A percentile compares a stretch with the other conserved stretches of the same genome.
phyloP scores from a whole-genome alignment of 2,329 filamentous ascomycete species.

The Xylariomycetidae sp. region DNA sequence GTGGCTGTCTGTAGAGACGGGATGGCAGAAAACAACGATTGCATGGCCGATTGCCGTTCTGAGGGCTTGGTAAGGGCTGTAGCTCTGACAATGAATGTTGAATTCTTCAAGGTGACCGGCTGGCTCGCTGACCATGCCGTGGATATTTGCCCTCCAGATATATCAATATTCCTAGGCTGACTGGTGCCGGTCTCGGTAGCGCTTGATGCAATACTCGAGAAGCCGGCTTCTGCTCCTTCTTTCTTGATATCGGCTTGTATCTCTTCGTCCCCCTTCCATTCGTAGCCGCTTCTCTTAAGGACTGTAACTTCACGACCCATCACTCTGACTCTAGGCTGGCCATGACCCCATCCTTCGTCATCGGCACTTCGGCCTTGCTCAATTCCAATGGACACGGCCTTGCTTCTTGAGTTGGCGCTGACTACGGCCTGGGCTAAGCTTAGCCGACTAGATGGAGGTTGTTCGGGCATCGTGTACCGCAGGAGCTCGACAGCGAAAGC shows the following conservation, averaged over 20 bases:
- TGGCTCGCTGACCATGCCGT: conserved; percentile 47
- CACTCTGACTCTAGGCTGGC: conserved; percentile 68
- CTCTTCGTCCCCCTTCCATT: conserved; percentile 44
- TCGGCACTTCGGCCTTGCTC: conserved; percentile 61
- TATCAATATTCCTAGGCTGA: conserved; percentile 11
- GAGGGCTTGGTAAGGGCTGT: conserved; percentile 33
- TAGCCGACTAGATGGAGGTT: conserved; percentile 77
- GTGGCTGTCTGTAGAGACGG: conserved; percentile 48
- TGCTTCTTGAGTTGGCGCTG: conserved; percentile 72
- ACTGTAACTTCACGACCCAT: conserved; percentile 72
- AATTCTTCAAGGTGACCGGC: conserved; percentile 47
- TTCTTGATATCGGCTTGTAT: conserved; percentile 14
- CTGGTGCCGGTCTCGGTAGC: conserved; percentile 11
- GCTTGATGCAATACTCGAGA: conserved; percentile 10
- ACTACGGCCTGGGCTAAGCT: conserved; percentile 82
- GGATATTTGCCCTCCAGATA: conserved; percentile 13
- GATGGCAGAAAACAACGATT: conserved; percentile 43
- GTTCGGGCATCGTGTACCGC: conserved; percentile 78
- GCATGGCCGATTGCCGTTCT: conserved; percentile 39
- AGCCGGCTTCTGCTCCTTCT: background rate
- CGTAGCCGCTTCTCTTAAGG: conserved; percentile 73
- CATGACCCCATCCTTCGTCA: conserved; percentile 67
- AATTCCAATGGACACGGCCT: conserved; percentile 71
- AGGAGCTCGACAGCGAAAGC: conserved; percentile 73
- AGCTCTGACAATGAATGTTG: conserved; percentile 54